Evolutionary conservation across 2,329 filamentous ascomycete species (phyloP), one percentile per base, ranked within the genome.

Genomic region (Aureobasidium pullulans): DNA sequence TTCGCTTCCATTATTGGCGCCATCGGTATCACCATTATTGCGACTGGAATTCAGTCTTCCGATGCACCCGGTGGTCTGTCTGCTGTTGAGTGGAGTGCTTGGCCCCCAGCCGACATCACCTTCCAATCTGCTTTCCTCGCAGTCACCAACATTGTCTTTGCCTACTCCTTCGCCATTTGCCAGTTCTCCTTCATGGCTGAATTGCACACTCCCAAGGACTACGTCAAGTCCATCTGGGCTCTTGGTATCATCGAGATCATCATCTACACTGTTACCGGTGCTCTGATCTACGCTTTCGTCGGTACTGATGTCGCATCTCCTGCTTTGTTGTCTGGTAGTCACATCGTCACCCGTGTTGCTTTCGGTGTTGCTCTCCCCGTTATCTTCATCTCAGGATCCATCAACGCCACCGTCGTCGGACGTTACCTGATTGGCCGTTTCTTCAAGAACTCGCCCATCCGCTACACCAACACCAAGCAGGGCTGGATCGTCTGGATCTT

Each of bases 311-410:
- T 90, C 1, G 76, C 79, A 1, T 85, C 83, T 1, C 87, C 87
- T 0, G 87, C 87, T 0, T 77, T 90, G 1, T 82, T 84, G 7
- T 87, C 85, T 0, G 81, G 85, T 7, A 77, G 79, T 3, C 69
- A 69, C 1, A 66, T 79, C 0, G 72, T 89, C 48, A 77, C 81
- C 23, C 88, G 88, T 67, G 73, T 86, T 10, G 85, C 86, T 11
- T 90, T 85, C 72, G 87, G 85, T 36, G 75, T 90, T 62, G 87
- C 87, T 0, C 77, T 88, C 2, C 87, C 86, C 6, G 89, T 88
- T 57, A 89, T 89, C 61, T 79, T 90, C 62, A 84, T 90, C 60
- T 84, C 86, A 0, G 87, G 87, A 58, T 85, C 87, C 9, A 87
- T 90, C 65, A 88, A 89, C 69, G 85, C 82, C 23, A 85, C 69